Conservation (phyloP, 441 rosid genomes). For the Jatropha podagrica region DNA sequence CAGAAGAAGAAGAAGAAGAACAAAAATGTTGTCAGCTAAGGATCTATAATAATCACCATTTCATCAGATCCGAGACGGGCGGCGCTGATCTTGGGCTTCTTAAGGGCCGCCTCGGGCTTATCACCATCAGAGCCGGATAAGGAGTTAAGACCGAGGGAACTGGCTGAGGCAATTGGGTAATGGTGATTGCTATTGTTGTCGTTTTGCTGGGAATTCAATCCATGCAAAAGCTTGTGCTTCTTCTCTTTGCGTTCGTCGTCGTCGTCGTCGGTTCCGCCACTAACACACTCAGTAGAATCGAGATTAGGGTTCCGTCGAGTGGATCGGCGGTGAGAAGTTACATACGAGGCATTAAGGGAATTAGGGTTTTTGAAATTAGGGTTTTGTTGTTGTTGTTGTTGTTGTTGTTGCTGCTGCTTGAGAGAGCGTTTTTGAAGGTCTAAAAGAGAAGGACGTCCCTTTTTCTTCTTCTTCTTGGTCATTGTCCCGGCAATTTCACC, state of each 20-base stretch:
- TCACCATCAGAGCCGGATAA: constrained; percentile 34
- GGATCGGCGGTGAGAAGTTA: constrained; percentile 37
- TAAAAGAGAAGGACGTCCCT: constrained; percentile 87
- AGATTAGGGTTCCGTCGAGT: constrained; percentile 42
- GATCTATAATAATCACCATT: constrained; percentile 36
- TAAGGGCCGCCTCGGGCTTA: constrained; percentile 37
- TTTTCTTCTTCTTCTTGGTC: constrained; percentile 85
- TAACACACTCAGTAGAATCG: constrained; percentile 14
- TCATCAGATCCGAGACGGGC: constrained; percentile 49
- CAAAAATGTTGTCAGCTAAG: not conserved
- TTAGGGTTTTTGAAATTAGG: constrained; percentile 55
- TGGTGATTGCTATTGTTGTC: constrained; percentile 26
- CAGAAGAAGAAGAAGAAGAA: not conserved
- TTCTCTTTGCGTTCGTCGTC: constrained; percentile 74
- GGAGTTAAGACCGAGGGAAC: constrained; percentile 25
- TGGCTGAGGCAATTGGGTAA: constrained; percentile 24
- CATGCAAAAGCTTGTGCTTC: constrained; percentile 65
- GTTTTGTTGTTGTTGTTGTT: constrained; percentile 24
- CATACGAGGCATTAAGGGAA: constrained; percentile 27
- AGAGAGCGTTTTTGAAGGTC: constrained; percentile 88
- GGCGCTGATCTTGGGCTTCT: constrained; percentile 39
- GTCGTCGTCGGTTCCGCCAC: constrained; percentile 37
- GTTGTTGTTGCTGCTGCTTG: constrained; percentile 39
- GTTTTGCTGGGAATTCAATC: constrained; percentile 45
- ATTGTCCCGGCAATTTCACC: constrained; percentile 43